These are phyloP conservation scores for Akebia trifoliata DNA, from an alignment of 164 flowering plant genomes.

Conservation along the genomic window DNA sequence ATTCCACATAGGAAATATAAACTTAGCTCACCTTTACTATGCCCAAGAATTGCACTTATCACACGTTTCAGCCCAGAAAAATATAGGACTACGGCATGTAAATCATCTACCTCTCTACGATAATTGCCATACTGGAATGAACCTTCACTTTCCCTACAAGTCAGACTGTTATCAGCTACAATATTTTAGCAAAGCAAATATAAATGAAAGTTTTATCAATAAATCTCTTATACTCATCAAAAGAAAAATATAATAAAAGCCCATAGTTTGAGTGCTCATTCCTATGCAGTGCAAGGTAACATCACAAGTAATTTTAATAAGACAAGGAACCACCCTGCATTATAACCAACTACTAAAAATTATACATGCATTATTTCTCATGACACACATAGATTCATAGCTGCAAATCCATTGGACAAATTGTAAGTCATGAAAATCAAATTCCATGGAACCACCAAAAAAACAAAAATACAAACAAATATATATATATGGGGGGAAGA, in stretches of 20 bases:
- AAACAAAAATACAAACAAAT: too few species aligned
- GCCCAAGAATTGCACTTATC: slow-evolving; percentile 56
- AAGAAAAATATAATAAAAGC: too few species aligned
- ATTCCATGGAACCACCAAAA: background rate
- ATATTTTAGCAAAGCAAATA: background rate
- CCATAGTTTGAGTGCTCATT: too few species aligned
- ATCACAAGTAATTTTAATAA: background rate
- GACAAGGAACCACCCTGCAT: background rate
- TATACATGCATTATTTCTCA: background rate
- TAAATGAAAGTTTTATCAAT: too few species aligned
- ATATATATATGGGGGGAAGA: too few species aligned
- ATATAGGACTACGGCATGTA: slow-evolving; percentile 49
- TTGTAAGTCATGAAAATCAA: background rate
- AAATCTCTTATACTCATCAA: too few species aligned
- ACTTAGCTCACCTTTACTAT: slow-evolving; percentile 61
- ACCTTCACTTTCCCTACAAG: slow-evolving; percentile 79
- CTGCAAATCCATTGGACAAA: background rate
- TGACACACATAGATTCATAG: background rate
- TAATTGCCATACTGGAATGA: slow-evolving; percentile 71
- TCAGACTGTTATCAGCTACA: background rate
- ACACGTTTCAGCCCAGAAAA: slow-evolving; percentile 33
- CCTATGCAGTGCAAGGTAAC: too few species aligned
- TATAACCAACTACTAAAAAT: background rate
- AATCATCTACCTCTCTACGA: slow-evolving; percentile 58
- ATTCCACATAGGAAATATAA: background rate